phyloP scores from a whole-genome alignment of 495 filamentous ascomycete genomes.

The Usnea hakonensis region DNA sequence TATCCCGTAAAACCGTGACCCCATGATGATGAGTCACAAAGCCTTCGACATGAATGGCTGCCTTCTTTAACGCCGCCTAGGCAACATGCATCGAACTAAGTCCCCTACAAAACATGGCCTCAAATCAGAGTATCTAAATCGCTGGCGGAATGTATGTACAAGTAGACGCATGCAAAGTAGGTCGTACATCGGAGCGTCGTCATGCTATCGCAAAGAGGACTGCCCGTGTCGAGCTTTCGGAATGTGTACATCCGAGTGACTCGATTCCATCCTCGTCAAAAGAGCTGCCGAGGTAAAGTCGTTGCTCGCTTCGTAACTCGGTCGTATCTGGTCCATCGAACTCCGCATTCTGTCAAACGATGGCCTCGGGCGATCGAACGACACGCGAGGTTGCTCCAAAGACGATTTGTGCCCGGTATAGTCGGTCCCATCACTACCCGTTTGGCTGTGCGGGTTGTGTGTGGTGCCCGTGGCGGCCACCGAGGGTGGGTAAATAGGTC shows the following conservation, averaged over 20 bases:
- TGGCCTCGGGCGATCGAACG: constrained; percentile 63
- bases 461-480: constrained; percentile 67
- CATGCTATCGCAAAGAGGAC: constrained; percentile 24
- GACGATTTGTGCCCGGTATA: constrained; percentile 65
- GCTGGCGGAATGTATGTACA: constrained; percentile 20
- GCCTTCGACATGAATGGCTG: background rate
- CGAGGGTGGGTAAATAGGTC: constrained; percentile 87
- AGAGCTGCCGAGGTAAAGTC: constrained; percentile 87
- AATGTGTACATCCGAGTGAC: constrained; percentile 37
- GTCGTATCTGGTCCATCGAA: constrained; percentile 66
- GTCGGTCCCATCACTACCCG: constrained; percentile 88
- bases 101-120: constrained; percentile 17
- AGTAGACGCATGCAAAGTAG: constrained; percentile 8
- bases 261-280: constrained; percentile 74
- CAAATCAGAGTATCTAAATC: constrained; percentile 15
- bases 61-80: constrained; percentile 3
- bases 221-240: constrained; percentile 13
- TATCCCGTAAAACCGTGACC: background rate
- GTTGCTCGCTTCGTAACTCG: constrained; percentile 74
- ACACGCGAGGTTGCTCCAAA: constrained; percentile 36
- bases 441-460: constrained; percentile 76
- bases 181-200: background rate
- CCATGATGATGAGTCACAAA: background rate
- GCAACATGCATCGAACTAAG: constrained; percentile 8
- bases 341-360: constrained; percentile 70